phyloP scores from a whole-genome alignment of 768 basidiomycete genomes.

The Mycena capillaripes region DNA sequence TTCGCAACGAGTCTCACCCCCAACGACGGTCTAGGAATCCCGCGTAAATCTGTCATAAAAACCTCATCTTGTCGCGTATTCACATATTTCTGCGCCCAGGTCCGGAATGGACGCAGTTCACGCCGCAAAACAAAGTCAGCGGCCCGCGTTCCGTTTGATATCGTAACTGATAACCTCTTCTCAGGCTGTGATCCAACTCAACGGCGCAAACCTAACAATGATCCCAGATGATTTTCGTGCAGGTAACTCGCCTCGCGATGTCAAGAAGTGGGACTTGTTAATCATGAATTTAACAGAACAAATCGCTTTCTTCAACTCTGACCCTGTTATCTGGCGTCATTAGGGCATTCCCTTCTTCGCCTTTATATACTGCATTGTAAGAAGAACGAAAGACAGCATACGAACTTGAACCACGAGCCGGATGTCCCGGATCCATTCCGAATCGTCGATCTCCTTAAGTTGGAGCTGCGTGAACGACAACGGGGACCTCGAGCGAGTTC shows the following conservation, averaged over 20 bases:
- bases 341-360: neutral
- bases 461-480: too few relatives aligned
- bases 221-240: constrained; percentile 41
- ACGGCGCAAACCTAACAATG: constrained; percentile 38
- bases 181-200: constrained; percentile 39
- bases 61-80: too few relatives aligned
- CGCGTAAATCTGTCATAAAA: constrained; percentile 42
- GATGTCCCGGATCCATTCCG: too few relatives aligned
- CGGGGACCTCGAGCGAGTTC: too few relatives aligned
- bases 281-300: constrained; percentile 40
- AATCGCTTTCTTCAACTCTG: constrained; percentile 37
- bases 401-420: too few relatives aligned
- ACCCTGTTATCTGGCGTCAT: constrained; percentile 29
- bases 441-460: too few relatives aligned
- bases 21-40: constrained; percentile 56
- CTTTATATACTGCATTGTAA: too few relatives aligned
- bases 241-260: neutral
- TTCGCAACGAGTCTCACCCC: constrained; percentile 59
- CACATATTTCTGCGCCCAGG: neutral
- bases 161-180: neutral
- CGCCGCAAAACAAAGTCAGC: constrained; percentile 27
- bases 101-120: constrained; percentile 40
- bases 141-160: neutral
- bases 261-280: neutral
- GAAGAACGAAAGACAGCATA: too few relatives aligned